A percentile compares a stretch with the other conserved stretches of the same genome.
Conservation (phyloP, 179 eudicot genomes). For the Actinidia chinensis region DNA sequence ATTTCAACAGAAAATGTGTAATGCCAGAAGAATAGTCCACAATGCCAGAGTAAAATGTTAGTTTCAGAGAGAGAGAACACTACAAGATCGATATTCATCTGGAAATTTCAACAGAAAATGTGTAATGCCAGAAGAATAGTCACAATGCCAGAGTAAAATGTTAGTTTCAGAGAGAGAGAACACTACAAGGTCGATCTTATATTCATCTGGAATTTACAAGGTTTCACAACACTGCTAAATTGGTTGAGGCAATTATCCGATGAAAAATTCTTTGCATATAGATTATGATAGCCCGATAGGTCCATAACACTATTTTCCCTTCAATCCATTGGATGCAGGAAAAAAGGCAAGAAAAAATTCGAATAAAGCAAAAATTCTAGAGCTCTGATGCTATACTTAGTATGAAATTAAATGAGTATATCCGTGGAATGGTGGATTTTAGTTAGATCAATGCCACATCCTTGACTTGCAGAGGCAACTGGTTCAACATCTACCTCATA, state of each 20-base stretch:
- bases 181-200: conserved; percentile 4
- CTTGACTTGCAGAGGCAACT: neutral
- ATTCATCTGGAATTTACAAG: neutral
- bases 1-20: no score
- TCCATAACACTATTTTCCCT: neutral
- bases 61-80: neutral
- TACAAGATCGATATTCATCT: no score
- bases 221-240: neutral
- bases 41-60: no score
- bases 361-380: no score
- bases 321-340: neutral
- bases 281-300: neutral
- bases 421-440: conserved; percentile 2
- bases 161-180: no score
- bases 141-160: no score
- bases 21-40: no score
- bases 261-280: neutral
- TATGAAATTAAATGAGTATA: neutral
- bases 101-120: no score
- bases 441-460: neutral
- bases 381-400: neutral
- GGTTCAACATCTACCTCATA: neutral
- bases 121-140: no score
- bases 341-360: neutral
- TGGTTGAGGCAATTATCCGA: neutral